Evolutionary conservation across 2,329 filamentous ascomycete genomes (phyloP).

Genomic region (Calonectria hawksworthii): DNA sequence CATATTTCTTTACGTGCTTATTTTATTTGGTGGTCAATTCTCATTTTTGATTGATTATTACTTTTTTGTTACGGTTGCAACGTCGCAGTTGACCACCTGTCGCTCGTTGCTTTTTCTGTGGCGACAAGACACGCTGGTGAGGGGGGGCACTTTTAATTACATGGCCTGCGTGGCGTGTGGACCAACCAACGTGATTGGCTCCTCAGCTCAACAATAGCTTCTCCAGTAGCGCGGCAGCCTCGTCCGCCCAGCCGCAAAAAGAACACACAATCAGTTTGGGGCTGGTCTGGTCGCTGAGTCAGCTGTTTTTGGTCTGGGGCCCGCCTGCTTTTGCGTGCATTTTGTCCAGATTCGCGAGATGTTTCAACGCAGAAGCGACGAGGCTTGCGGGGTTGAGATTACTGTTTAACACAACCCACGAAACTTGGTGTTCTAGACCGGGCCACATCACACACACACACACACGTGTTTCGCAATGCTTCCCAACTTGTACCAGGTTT

Average conservation of each 20-base stretch:
- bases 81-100: background rate
- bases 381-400: background rate
- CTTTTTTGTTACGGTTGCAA: background rate
- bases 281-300: background rate
- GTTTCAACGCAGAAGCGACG: background rate
- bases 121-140: background rate
- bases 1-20: background rate
- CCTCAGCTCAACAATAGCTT: background rate
- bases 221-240: background rate
- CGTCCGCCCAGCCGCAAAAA: background rate
- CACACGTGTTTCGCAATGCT: background rate
- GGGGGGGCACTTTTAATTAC: background rate
- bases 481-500: slow-evolving; percentile 9
- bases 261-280: background rate
- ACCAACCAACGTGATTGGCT: background rate
- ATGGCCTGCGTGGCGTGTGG: background rate
- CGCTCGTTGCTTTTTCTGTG: background rate
- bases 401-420: too few relatives aligned
- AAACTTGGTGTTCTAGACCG: background rate
- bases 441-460: background rate
- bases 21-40: background rate
- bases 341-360: background rate
- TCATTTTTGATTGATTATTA: background rate
- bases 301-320: background rate
- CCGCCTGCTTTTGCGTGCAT: background rate